Base-by-base conservation (phyloP, 2,329 filamentous ascomycete species). In the Paramyrothecium roridum region DNA sequence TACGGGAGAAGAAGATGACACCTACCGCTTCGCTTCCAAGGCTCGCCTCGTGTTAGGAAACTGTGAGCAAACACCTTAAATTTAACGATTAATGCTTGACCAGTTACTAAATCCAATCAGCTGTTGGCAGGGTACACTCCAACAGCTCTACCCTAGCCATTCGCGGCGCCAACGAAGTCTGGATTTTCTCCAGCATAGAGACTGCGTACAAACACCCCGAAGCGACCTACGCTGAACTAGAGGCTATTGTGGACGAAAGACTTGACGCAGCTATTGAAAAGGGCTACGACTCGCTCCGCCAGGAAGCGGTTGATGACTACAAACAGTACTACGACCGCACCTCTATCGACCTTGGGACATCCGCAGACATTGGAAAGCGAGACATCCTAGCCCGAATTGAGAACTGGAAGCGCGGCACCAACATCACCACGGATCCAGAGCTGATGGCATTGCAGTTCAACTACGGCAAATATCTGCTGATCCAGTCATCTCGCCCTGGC, bases 381-480 rank as follows among this genome's bases (percentile, higher is more conserved):
- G 46, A 48, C n/a, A 48, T 20, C 16, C 16, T 48, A 26, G 46
- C 46, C 3, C 46, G 46, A 3, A 21, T 48, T 20, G 46, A 48
- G 22, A 48, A 48, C 22, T 48, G 46, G 46, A 48, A 48, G 46
- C 19, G 46, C 13, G 46, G 20, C 4, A 45, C 13, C 46, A 48
- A 48, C 16, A 48, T 48, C 20, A 48, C 46, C 4, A 48, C 59
- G 37, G 58, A 65, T 57, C 46, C 62, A 54, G 57, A 63, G 21
- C 51, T 68, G 13, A 54, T 63, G 33, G 56, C 60, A 6, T 63
- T 73, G 50, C 68, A 68, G n/a, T 68, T 68, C 53, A 64, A 70
- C 12, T 68, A 68, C 21, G 68, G 69, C 0, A 61, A 69, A n/a
- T 70, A 73, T 56, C 62, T 73, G 19, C 63, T 75, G 12, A 63